phyloP scores from a whole-genome alignment of 2,329 filamentous ascomycete species.

The Dactylellina haptotyla region DNA sequence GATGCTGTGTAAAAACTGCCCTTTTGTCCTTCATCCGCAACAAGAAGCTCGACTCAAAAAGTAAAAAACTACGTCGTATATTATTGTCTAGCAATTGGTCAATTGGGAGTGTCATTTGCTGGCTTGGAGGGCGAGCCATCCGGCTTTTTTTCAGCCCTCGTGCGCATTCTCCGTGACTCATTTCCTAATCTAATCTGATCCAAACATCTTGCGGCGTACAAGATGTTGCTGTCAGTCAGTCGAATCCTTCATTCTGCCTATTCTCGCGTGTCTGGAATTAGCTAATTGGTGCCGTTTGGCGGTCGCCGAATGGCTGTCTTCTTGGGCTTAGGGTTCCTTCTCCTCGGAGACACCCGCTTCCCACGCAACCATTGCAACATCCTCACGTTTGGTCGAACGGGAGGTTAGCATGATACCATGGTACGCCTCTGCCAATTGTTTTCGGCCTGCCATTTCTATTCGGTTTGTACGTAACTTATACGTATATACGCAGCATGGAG shows the following conservation, averaged over 20 bases:
- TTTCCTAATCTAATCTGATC: constrained; percentile 54
- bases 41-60: constrained; percentile 21
- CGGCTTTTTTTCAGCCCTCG: constrained; percentile 52
- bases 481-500: no score
- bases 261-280: constrained; percentile 39
- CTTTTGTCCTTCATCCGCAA: constrained; percentile 43
- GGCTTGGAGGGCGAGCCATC: no score
- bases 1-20: constrained; percentile 21
- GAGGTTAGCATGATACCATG: no score
- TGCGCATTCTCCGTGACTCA: constrained; percentile 45
- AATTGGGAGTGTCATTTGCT: constrained; percentile 31
- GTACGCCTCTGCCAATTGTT: no score
- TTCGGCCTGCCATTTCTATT: no score
- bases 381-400: neutral
- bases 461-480: no score
- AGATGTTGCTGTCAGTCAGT: constrained; percentile 11
- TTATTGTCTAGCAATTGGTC: constrained; percentile 49
- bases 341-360: constrained; percentile 42
- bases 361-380: constrained; percentile 54
- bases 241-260: constrained; percentile 42
- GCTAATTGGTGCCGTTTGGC: constrained; percentile 42
- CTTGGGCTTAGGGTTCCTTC: constrained; percentile 25
- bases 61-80: neutral
- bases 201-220: neutral
- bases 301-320: constrained; percentile 25